A percentile compares a stretch with the other conserved stretches of the same genome.
These are phyloP conservation scores for Wickerhamomyces strasburgensis DNA, from an alignment of 805 yeast genomes.

Conservation along the genomic window DNA sequence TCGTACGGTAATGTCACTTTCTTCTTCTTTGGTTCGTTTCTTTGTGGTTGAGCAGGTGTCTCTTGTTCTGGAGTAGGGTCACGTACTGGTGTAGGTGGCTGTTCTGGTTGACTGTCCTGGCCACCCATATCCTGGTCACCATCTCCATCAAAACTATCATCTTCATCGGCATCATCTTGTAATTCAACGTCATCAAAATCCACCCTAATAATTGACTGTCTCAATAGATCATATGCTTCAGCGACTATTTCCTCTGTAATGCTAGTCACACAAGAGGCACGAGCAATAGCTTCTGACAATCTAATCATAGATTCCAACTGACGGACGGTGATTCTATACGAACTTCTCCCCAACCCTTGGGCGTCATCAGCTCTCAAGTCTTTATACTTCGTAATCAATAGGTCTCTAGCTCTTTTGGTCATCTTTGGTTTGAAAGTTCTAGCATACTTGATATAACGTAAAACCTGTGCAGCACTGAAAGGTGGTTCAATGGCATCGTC, in stretches of 20 bases:
- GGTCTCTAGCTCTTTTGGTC: slow-evolving; percentile 75
- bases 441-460: slow-evolving; percentile 87
- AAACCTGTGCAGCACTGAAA: slow-evolving; percentile 78
- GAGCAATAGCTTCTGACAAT: slow-evolving; percentile 91
- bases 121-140: slow-evolving; percentile 13
- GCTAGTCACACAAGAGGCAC: slow-evolving; percentile 69
- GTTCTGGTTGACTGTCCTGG: slow-evolving; percentile 1
- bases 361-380: slow-evolving; percentile 87
- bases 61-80: background rate
- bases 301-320: slow-evolving; percentile 93
- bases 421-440: slow-evolving; percentile 87
- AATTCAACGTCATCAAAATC: slow-evolving; percentile 90
- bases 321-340: slow-evolving; percentile 94
- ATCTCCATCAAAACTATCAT: slow-evolving; percentile 38
- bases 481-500: slow-evolving; percentile 92
- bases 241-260: slow-evolving; percentile 85
- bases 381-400: slow-evolving; percentile 72
- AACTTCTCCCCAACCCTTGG: slow-evolving; percentile 77
- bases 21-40: slow-evolving; percentile 13
- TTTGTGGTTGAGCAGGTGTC: background rate
- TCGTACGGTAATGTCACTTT: slow-evolving; percentile 71
- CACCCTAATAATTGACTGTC: slow-evolving; percentile 89
- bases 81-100: slow-evolving; percentile 2
- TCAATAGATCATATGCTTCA: slow-evolving; percentile 85
- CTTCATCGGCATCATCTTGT: slow-evolving; percentile 51